phyloP scores from a whole-genome alignment of 2,329 filamentous ascomycete species.

The Gnomoniopsis smithogilvyi region DNA sequence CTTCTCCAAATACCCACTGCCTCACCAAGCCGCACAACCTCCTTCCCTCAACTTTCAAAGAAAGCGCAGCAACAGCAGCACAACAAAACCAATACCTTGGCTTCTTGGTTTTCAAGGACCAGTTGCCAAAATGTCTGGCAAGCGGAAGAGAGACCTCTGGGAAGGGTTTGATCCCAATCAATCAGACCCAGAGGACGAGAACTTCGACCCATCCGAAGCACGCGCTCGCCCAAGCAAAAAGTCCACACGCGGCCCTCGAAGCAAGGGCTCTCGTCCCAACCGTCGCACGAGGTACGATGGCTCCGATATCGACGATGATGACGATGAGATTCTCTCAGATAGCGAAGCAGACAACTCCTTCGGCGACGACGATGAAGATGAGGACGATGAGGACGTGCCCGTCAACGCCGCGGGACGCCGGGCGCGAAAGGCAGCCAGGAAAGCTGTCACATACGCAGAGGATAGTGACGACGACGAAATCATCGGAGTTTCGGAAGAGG shows the following conservation, averaged over 20 bases:
- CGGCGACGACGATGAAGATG: slow-evolving; percentile 41
- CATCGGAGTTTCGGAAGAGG: slow-evolving; percentile 25
- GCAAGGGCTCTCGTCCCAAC: slow-evolving; percentile 25
- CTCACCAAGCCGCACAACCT: background rate
- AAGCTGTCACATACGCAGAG: slow-evolving; percentile 45
- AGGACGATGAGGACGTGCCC: slow-evolving; percentile 37
- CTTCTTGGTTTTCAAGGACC: background rate
- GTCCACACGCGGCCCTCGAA: slow-evolving; percentile 30
- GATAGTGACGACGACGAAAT: slow-evolving; percentile 38
- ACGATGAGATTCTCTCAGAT: slow-evolving; percentile 54
- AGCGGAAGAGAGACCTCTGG: slow-evolving; percentile 54
- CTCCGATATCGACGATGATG: slow-evolving; percentile 62
- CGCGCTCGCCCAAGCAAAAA: slow-evolving; percentile 38
- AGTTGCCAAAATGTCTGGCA: slow-evolving; percentile 33
- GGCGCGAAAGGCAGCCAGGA: slow-evolving; percentile 45
- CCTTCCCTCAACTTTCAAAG: background rate
- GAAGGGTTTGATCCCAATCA: slow-evolving; percentile 64
- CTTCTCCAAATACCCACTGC: background rate
- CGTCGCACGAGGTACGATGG: slow-evolving; percentile 46
- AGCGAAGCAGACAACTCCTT: slow-evolving; percentile 51
- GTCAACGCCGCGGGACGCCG: slow-evolving; percentile 46
- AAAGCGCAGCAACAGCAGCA: background rate
- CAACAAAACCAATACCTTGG: background rate
- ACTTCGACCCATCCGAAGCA: slow-evolving; percentile 55
- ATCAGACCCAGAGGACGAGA: slow-evolving; percentile 64